phyloP scores from a whole-genome alignment of 164 flowering plant genomes.

The Liriodendron chinense region DNA sequence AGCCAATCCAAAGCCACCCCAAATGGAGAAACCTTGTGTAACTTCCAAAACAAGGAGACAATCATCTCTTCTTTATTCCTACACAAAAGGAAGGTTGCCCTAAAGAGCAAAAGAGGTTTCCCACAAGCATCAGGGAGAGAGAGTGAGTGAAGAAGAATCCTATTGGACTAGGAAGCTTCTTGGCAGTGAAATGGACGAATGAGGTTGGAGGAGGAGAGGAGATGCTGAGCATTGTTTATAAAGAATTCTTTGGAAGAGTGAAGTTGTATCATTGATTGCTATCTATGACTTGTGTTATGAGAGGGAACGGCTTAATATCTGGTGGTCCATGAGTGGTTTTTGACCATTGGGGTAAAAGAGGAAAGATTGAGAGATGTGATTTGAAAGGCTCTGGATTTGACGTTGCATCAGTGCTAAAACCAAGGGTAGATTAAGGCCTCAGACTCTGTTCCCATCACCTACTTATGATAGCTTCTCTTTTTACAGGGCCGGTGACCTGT shows the following conservation, averaged over 20 bases:
- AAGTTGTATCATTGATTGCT: too few species aligned
- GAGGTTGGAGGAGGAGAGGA: conserved; percentile 2
- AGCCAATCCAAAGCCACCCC: conserved; percentile 16
- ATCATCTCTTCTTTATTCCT: neutral
- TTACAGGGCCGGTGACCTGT: neutral
- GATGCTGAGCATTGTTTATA: conserved; percentile 6
- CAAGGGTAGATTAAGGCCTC: conserved; percentile 5
- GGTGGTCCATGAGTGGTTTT: neutral
- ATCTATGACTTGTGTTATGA: too few species aligned
- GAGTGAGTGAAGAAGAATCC: conserved; percentile 10
- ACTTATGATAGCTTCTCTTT: neutral
- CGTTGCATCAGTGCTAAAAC: conserved; percentile 19
- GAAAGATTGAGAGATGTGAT: neutral
- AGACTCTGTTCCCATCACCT: conserved; percentile 5
- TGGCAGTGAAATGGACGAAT: conserved; percentile 19
- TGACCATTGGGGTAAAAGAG: conserved; percentile 7
- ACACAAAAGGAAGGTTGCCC: conserved; percentile 1
- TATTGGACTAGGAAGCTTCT: conserved; percentile 9
- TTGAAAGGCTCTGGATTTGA: conserved; percentile 12
- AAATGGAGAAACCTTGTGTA: neutral
- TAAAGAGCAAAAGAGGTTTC: neutral
- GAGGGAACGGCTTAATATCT: neutral
- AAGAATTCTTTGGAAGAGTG: neutral
- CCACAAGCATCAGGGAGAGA: neutral
- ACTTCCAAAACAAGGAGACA: neutral